Evolutionary conservation across 257 asterid genomes (phyloP), one percentile per base, ranked within the genome.

Genomic region (Mentha longifolia): DNA sequence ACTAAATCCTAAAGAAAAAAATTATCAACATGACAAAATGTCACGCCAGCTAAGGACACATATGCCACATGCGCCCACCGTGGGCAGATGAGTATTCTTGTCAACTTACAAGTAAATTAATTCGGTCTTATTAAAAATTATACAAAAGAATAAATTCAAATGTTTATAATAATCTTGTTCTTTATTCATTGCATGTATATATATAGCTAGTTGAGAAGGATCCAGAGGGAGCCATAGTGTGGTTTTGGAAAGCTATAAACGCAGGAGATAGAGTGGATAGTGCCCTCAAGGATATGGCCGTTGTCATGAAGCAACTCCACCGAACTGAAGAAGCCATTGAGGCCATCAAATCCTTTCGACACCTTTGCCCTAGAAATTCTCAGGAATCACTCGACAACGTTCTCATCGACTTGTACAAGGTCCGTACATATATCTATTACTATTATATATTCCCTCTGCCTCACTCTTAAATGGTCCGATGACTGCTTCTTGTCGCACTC

Each of bases 211-310:
- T 91, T 22, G 66, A 85, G 72, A 91, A 89, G 75, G 95, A 91
- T 71, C 83, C 84, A 4, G 96, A 87, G 60, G 74, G 80, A 41
- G 89, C 97, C 6, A 79, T 89, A 42, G 68, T 85, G 8, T 91
- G 92, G 96, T 91, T 89, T 7, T 80, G 87, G 97, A 89, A 89
- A 69, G 92, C 97, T 6, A 86, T 90, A 81, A 86, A 90, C 2
- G 81, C 77, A 0, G 89, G 96, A 60, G 95, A 90, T 77, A 84
- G 95, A 71, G 85, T 87, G 6, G 95, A 86, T 3, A 87, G 96
- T n/a, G 95, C 96, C 31, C 84, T 91, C 0, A 91, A 91, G 13
- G 97, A 89, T 65, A 91, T 91, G 97, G 96, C 92, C 6, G 83
- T 89, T 2, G 96, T 91, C 28, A 85, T 91, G 97, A 91, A 89